Evolutionary conservation across 768 basidiomycete genomes (phyloP).

Genomic region (Leccinum broughii): DNA sequence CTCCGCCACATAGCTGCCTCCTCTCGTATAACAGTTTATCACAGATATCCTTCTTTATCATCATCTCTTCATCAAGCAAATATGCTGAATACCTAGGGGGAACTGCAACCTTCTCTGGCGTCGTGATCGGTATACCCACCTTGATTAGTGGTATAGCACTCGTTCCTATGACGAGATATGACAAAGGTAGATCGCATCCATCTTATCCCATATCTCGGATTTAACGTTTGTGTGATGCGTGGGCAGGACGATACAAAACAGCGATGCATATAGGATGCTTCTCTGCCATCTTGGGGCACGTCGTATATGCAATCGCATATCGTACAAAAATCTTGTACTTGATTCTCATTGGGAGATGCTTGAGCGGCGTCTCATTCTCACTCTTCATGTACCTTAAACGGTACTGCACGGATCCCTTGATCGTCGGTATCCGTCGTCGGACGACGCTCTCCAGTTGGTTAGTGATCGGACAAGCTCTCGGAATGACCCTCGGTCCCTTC

Average conservation of each 20-base stretch:
- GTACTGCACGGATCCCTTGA: conserved; percentile 61
- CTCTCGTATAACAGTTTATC: background rate
- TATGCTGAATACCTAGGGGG: conserved; percentile 67
- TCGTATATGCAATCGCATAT: conserved; percentile 65
- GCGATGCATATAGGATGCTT: conserved; percentile 60
- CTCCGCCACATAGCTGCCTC: background rate
- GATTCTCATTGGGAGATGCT: conserved; percentile 69
- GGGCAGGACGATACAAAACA: conserved; percentile 52
- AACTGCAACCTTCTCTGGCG: conserved; percentile 66
- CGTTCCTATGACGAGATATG: conserved; percentile 53
- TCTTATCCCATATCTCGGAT: background rate
- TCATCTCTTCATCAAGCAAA: conserved; percentile 64
- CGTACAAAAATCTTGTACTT: conserved; percentile 60
- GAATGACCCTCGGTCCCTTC: background rate
- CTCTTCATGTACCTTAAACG: conserved; percentile 69
- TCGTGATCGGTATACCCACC: conserved; percentile 67
- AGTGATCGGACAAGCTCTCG: conserved; percentile 52
- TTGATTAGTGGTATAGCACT: conserved; percentile 59
- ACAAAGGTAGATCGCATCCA: conserved; percentile 46
- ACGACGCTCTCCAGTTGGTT: conserved; percentile 43
- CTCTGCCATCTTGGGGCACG: conserved; percentile 49
- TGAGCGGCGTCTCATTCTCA: conserved; percentile 59
- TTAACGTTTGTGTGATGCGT: background rate
- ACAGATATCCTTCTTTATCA: conserved; percentile 65
- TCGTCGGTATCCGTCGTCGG: conserved; percentile 54